Evolutionary conservation across 2,329 filamentous ascomycete species (phyloP), one percentile per base, ranked within the genome.

Genomic region (Periconia sp.): DNA sequence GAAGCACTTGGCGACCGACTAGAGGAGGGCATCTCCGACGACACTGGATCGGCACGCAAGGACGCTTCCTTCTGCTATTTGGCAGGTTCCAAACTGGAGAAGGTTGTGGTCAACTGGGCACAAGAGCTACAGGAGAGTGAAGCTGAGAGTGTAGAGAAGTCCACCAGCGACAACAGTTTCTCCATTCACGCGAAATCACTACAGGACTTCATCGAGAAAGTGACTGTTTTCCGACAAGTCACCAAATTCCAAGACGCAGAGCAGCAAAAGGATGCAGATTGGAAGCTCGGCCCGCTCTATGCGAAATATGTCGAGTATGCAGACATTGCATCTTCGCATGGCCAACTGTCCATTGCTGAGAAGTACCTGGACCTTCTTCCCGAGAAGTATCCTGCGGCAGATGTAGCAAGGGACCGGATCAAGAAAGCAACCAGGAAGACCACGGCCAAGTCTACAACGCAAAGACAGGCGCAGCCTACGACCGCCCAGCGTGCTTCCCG

Each of bases 251-350:
- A 88, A 59, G 94, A 99, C 66, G 72, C 74, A 7, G 91, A 96
- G 63, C 82, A 83, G 52, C 73, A 75, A 33, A 82, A 89, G 56
- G 78, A 82, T 8, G 85, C 85, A 1, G 89, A 86, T 57, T 99
- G 92, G 92, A 96, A 95, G 74, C 83, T 99, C 46, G 81, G 85
- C 25, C 79, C 86, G 2, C 77, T 99, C 39, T 99, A 99, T 70
- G 86, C 91, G 68, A 96, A 96, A 73, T 99, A 99, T 66, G 86
- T 88, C 19, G 94, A 99, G 73, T 99, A 97, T 68, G 92, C 94
- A 11, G 92, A 99, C 66, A 92, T 99, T 54, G 84, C 95, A 43
- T 91, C 94, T 33, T 85, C 89, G 5, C 89, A 96, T 63, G 94
- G 95, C 10, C 89, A 95, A 59, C 76, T 99, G 40, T 79, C 84